Base-by-base conservation (phyloP, 257 asterid genomes). In the Nicotiana knightiana region DNA sequence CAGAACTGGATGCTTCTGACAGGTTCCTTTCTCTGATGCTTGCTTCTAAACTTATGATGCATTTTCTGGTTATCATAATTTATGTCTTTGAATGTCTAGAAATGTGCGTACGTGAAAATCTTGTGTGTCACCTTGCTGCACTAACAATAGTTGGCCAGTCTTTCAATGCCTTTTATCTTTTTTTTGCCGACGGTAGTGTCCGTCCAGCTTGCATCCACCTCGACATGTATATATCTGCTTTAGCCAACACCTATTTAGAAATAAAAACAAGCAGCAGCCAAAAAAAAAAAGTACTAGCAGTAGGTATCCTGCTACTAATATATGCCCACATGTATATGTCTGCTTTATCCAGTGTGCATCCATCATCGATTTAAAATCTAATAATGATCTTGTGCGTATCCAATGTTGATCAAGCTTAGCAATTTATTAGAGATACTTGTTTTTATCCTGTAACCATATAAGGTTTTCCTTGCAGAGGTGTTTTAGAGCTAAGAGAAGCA, bases 401-500 rank as follows among this genome's bases (percentile, higher is more conserved):
- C 57, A 13, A 11, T 33, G 2, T 8, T 78, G 33, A 57, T 79
- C 55, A 58, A 8, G 39, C 73, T 48, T 26, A 46, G 18, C 30
- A 6, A 39, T 24, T 24, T 37, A 46, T 16, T 71, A 77, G 58
- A 76, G 67, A 65, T 57, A 30, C 82, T 18, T 67, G 81, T 15
- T 55, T 39, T 37, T 67, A 57, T 80, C 85, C 62, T 82, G 76
- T 81, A 81, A n/a, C 51, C 58, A n/a, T 66, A 13, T 5, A 71
- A 55, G 73, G 33, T 54, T 21, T 32, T 61, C n/a, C 83, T 24
- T 85, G 86, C 94, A 93, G 99, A 91, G 93, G 89, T 84, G 95
- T 96, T 83, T 88, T 93, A 86, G 97, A 93, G 92, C 94, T 96
- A 80, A 90, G 87, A 87, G 99, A 96, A 89, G 97, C 97, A 81